phyloP scores from a whole-genome alignment of 1,139 yeast genomes.

The Torulaspora pretoriensis region DNA sequence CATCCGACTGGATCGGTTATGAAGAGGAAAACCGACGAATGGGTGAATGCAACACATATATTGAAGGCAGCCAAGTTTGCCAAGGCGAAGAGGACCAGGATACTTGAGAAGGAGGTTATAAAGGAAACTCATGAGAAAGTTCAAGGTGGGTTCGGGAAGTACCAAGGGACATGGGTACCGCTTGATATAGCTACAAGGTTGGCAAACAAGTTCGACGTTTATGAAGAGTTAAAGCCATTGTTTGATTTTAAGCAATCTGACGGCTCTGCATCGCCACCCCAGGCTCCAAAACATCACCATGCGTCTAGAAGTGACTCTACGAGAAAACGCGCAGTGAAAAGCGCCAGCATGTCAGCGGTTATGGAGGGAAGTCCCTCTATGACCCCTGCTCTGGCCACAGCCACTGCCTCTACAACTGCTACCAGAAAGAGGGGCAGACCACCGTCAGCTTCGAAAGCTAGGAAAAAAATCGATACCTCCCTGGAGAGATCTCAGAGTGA shows the following conservation, averaged over 20 bases:
- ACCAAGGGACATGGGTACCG: constrained; percentile 98
- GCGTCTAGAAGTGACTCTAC: constrained; percentile 42
- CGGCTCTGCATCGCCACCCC: constrained; percentile 69
- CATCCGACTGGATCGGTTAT: constrained; percentile 83
- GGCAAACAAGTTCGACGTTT: constrained; percentile 71
- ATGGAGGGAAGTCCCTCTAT: constrained; percentile 16
- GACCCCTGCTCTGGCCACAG: constrained; percentile 9
- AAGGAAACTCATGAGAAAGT: constrained; percentile 85
- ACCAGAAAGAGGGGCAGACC: constrained; percentile 35
- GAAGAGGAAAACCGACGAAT: constrained; percentile 86
- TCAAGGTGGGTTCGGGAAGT: constrained; percentile 96
- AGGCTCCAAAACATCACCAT: constrained; percentile 80
- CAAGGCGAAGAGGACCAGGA: constrained; percentile 88
- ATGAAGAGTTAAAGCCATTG: constrained; percentile 59
- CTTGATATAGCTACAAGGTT: constrained; percentile 51
- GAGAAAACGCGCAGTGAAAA: constrained; percentile 30
- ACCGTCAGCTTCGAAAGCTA: constrained; percentile 23
- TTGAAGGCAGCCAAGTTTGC: constrained; percentile 92
- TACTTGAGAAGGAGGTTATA: constrained; percentile 86
- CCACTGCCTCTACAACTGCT: constrained; percentile 15
- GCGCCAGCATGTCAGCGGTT: constrained; percentile 27
- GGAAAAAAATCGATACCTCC: constrained; percentile 20
- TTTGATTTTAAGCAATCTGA: constrained; percentile 58
- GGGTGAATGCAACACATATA: constrained; percentile 98
- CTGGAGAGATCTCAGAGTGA: constrained; percentile 33